A percentile compares a stretch with the other conserved stretches of the same genome.
Evolutionary conservation across 768 basidiomycete species (phyloP).

Genomic region (Lactarius vividus): DNA sequence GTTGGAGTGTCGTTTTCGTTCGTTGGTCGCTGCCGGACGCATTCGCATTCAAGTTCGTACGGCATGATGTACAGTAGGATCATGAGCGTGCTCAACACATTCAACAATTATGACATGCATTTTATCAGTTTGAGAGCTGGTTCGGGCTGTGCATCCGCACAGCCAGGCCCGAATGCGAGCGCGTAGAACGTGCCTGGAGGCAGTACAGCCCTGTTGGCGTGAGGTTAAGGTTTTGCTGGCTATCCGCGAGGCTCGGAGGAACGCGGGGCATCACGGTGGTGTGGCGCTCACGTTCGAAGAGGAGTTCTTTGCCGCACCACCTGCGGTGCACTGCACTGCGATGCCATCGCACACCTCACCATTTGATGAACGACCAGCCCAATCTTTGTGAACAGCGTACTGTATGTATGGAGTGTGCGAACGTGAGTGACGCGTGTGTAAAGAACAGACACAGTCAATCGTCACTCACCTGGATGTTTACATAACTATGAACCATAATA

Average conservation of each 20-base stretch:
- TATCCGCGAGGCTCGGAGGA: not conserved
- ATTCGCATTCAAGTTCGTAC: not conserved
- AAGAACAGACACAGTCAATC: not conserved
- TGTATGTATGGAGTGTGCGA: not conserved
- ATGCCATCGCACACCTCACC: not conserved
- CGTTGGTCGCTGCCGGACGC: not conserved
- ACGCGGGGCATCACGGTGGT: not conserved
- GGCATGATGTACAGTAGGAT: not conserved
- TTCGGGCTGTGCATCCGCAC: not conserved
- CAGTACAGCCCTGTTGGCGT: not conserved
- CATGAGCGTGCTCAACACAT: not conserved
- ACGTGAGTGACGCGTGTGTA: not conserved
- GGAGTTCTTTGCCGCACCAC: not conserved
- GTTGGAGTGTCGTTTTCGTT: no score
- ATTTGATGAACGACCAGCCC: not conserved
- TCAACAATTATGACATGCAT: not conserved
- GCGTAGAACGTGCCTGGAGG: not conserved
- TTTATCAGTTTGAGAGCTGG: not conserved
- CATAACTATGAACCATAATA: not conserved
- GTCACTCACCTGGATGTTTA: not conserved
- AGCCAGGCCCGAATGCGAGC: not conserved
- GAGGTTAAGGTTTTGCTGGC: not conserved
- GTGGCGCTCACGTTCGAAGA: not conserved
- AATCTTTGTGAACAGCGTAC: not conserved
- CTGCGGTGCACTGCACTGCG: not conserved